A percentile compares a stretch with the other conserved stretches of the same genome.
phyloP scores from a whole-genome alignment of 2,329 filamentous ascomycete genomes.

The Botrytis pseudocinerea region DNA sequence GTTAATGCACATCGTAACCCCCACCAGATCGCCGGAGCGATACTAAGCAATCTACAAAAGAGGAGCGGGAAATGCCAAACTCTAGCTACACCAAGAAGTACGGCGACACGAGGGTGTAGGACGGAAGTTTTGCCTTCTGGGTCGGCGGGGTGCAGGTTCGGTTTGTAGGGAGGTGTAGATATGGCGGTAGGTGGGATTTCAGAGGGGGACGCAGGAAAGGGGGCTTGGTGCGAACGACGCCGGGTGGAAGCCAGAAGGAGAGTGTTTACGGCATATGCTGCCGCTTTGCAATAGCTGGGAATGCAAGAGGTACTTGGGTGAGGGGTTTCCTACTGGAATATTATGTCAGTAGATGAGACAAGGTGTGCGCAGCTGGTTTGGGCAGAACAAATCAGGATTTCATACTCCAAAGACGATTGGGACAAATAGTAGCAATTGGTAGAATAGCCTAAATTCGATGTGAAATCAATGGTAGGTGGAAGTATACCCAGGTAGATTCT shows the following conservation, averaged over 20 bases:
- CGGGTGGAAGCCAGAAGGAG: conserved; percentile 39
- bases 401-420: background rate
- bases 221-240: conserved; percentile 26
- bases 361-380: background rate
- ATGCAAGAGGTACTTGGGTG: conserved; percentile 7
- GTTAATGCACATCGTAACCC: conserved; percentile 68
- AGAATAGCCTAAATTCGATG: background rate
- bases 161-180: conserved; percentile 25
- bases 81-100: conserved; percentile 71
- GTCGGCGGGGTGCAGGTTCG: conserved; percentile 34
- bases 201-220: conserved; percentile 18
- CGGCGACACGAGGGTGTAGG: conserved; percentile 75
- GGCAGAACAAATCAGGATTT: background rate
- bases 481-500: background rate
- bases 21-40: conserved; percentile 71
- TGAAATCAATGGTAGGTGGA: background rate
- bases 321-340: background rate
- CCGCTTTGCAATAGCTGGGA: conserved; percentile 38
- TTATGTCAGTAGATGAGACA: background rate
- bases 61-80: conserved; percentile 74
- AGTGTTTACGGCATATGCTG: conserved; percentile 41
- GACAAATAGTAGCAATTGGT: background rate
- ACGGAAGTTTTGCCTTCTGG: conserved; percentile 44
- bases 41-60: conserved; percentile 69
- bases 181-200: conserved; percentile 18